Base-by-base conservation (phyloP, 352 stramenopile genomes). In the Pythium vanterpoolii region DNA sequence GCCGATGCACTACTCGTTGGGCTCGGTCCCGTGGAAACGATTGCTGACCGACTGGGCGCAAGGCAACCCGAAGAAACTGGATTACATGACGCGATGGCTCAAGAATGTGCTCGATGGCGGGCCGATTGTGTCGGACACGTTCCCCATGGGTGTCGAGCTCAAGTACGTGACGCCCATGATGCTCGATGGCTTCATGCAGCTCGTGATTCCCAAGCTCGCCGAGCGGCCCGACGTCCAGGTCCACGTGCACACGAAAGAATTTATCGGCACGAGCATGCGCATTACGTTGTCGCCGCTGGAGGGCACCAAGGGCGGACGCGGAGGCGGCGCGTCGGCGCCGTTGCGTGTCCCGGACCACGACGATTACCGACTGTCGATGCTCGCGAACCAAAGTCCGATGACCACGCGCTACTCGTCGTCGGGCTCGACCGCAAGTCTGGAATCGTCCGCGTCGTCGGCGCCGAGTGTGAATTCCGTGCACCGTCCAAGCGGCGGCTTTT, bases 121-220 rank as follows among this genome's bases (percentile, higher is more conserved):
- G 23, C 81, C 84, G 1, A 91, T 95, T 44, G 83, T 93, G 19
- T 90, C 83, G n/a, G 83, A 89, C 28, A 89, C 79, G 31, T 95
- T 95, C 62, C 86, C 86, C 0, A 92, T 95, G 77, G 86, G 86
- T 23, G 86, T 93, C 14, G 86, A 95, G 61, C 79, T 95, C 60
- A 95, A 95, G 68, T 93, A 89, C 48, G 86, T 95, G 45, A 95
- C 86, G 21, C 86, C 86, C 7, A 95, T 95, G 86, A 95, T 95
- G 86, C 66, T 95, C 44, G 86, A 95, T 56, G 86, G 86, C 18
- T 95, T 95, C 65, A 95, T 95, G 77, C 86, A 95, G 65, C 66
- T 95, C 16, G 79, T 95, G 44, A 95, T 95, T 47, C 86, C 83
- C 5, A 95, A 95, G 57, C 73, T 95, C 13, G 82, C 86, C 4